Conservation (phyloP, 202 grass and related monocot genomes). For the Setaria italica region DNA sequence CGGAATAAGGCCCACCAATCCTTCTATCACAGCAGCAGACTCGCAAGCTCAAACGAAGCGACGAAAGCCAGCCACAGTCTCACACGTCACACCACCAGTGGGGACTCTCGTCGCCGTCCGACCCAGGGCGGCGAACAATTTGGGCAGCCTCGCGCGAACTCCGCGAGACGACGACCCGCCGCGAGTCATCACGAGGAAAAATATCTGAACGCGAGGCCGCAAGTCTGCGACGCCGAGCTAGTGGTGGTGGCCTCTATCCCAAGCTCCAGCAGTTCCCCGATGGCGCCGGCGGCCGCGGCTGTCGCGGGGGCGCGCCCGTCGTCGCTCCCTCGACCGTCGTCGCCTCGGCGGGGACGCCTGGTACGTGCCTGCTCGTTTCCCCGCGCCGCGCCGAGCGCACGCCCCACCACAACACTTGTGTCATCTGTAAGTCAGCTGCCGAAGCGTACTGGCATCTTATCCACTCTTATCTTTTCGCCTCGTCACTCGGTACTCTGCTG, state of each 20-base stretch:
- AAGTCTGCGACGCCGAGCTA: neutral
- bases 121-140: neutral
- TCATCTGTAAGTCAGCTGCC: neutral
- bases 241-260: neutral
- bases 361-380: neutral
- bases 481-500: neutral
- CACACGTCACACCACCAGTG: too few species aligned
- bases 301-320: conserved; percentile 12
- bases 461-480: conserved; percentile 1
- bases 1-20: too few species aligned
- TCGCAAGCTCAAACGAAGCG: too few species aligned
- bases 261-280: conserved; percentile 3
- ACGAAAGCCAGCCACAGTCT: too few species aligned
- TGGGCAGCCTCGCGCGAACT: neutral
- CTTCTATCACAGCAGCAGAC: neutral
- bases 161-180: neutral
- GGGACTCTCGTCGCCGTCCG: too few species aligned
- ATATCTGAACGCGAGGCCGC: conserved; percentile 50
- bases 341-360: neutral
- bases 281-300: conserved; percentile 52
- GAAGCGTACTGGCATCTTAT: neutral
- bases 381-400: neutral
- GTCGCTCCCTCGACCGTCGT: neutral
- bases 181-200: neutral
- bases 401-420: neutral